Evolutionary conservation across 2,329 filamentous ascomycete species (phyloP).

Genomic region (Chaetomiaceae sp.): DNA sequence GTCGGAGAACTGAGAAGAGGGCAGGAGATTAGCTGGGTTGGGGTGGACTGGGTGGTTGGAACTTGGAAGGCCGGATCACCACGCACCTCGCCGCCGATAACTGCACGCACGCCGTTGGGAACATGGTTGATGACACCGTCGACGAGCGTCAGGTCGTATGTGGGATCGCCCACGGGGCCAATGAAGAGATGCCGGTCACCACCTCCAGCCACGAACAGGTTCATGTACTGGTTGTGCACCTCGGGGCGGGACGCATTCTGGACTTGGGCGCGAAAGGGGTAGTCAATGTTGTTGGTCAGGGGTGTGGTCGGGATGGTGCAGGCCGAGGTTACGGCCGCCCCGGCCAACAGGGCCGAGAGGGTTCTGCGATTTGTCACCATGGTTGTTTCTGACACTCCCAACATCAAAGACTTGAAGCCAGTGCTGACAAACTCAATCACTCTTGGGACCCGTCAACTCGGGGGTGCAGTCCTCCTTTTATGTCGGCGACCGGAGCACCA

Average conservation of each 20-base stretch:
- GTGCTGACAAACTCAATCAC: not conserved
- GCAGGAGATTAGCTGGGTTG: no score
- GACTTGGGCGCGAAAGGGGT: conserved; percentile 35
- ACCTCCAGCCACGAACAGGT: conserved; percentile 34
- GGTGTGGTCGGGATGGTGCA: conserved; percentile 30
- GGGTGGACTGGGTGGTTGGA: not conserved
- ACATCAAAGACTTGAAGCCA: not conserved
- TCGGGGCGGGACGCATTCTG: conserved; percentile 34
- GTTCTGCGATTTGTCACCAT: conserved; percentile 17
- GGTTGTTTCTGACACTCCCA: not conserved
- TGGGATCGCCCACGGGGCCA: conserved; percentile 28
- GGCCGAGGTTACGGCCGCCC: conserved; percentile 26
- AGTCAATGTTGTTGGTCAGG: conserved; percentile 32
- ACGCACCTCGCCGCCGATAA: conserved; percentile 25
- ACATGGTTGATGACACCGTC: conserved; percentile 25
- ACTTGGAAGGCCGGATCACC: no score
- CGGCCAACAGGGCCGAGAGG: conserved; percentile 20
- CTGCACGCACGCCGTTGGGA: conserved; percentile 18
- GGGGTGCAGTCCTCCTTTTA: no score
- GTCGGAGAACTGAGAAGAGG: conserved; percentile 20
- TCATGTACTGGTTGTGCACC: conserved; percentile 36
- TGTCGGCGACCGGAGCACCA: no score
- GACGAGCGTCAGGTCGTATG: conserved; percentile 29
- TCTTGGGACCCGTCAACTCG: no score
- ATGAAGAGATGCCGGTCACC: conserved; percentile 40